Evolutionary conservation across 345 rosid species (phyloP), one percentile per base, ranked within the genome.

Genomic region (Cardamine occulta): DNA sequence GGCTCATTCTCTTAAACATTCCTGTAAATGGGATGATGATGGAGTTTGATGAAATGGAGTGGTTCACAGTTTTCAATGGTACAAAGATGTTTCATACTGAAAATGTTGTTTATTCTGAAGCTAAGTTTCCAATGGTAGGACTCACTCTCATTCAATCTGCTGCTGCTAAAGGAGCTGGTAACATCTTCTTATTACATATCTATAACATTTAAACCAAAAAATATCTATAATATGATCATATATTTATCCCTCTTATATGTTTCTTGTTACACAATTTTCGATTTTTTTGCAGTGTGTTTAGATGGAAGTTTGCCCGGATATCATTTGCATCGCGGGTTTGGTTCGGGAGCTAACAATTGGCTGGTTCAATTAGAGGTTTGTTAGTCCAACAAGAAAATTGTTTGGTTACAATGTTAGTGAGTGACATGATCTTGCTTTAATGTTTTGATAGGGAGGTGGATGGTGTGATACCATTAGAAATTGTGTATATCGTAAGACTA

Each of bases 381-480:
- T 44, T 40, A 0, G 47, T 61, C 29, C 29, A 21, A 8, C 62
- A 21, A n/a, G n/a, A 28, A 64, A 2, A 37, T 21, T 40, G 4
- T 63, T 14, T 40, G 24, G 8, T 19, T 1, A 68, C 3, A 54
- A 8, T 60, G 11, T 23, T 51, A 29, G 12, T 40, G 15, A 60
- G 29, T 35, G 1, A 42, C 5, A 49, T 78, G 63, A 63, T 45
- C 49, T 15, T 56, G 9, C 39, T 44, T 47, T 31, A n/a, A 53
- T 76, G 66, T 73, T 74, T 72, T 81, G 75, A 42, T 68, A 94
- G 98, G 98, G 98, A 51, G 98, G 98, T 75, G 97, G 98, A 84
- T 94, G 98, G 98, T 94, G 98, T 84, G 86, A 94, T 65, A 85
- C 70, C 57, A 74, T 91, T 44, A 84, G 89, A 79, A 82, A 80